Evolutionary conservation across 257 asterid species (phyloP).

Genomic region (Solanum corneliomulleri): DNA sequence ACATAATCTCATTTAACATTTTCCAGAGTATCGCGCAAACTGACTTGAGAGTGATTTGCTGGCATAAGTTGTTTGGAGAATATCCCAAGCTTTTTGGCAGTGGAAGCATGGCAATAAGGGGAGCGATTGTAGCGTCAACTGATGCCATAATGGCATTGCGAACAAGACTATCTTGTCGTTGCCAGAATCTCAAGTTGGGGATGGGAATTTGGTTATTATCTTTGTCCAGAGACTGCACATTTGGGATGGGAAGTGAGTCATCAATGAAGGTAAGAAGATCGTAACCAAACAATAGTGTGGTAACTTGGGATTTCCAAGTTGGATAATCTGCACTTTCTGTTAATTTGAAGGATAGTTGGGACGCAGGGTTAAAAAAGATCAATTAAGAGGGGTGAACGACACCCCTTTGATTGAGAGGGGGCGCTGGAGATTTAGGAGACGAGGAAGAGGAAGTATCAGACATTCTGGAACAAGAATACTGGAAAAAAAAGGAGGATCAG

Average conservation of each 20-base stretch:
- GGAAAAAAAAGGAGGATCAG: neutral
- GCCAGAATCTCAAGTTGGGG: neutral
- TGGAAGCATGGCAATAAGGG: neutral
- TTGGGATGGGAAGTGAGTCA: neutral
- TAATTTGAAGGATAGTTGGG: neutral
- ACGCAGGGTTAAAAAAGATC: neutral
- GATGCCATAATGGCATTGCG: neutral
- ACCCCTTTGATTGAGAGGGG: neutral
- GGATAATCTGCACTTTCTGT: neutral
- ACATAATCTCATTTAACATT: neutral
- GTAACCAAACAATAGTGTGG: neutral
- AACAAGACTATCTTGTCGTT: neutral
- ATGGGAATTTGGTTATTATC: neutral
- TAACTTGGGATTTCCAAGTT: neutral
- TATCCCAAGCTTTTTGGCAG: neutral
- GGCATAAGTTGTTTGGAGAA: neutral
- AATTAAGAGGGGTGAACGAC: neutral
- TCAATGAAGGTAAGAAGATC: neutral
- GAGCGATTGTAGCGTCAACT: neutral
- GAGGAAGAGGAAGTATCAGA: neutral
- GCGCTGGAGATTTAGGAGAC: neutral
- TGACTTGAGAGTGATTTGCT: neutral
- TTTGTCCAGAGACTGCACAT: neutral
- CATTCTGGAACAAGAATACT: neutral
- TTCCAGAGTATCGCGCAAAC: neutral